Percentiles rank a stretch among this genome's conserved stretches.
Conservation (phyloP, 192 early-diverging fungal genomes). For the Phycomyces nitens region DNA sequence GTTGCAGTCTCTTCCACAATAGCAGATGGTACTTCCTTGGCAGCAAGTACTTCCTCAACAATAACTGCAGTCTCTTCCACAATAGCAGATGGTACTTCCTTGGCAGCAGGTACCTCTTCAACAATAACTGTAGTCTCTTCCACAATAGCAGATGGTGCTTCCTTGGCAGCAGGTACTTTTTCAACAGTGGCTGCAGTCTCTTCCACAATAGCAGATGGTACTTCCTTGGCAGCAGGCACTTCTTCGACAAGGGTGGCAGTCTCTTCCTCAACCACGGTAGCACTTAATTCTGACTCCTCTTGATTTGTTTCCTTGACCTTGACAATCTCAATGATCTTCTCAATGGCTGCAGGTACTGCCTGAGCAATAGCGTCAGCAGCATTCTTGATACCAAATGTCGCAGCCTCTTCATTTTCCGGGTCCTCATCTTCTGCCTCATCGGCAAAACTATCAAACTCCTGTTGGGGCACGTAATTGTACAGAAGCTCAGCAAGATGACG, state of each 20-base stretch:
- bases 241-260: not conserved
- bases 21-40: not conserved
- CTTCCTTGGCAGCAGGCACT: not conserved
- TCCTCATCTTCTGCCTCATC: too few species aligned
- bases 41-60: not conserved
- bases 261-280: not conserved
- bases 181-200: too few species aligned
- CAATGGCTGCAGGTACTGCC: not conserved
- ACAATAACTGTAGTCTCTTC: not conserved
- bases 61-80: not conserved
- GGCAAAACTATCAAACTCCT: too few species aligned
- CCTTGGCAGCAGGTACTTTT: not conserved
- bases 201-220: too few species aligned
- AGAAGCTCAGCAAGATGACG: too few species aligned
- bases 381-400: too few species aligned
- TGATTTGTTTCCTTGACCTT: not conserved
- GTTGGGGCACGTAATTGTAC: too few species aligned
- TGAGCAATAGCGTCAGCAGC: not conserved
- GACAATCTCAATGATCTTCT: not conserved
- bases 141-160: not conserved
- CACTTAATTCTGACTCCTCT: not conserved
- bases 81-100: not conserved
- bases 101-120: not conserved
- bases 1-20: not conserved
- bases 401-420: too few species aligned